Evolutionary conservation across 768 basidiomycete genomes (phyloP).

Genomic region (Amanita phalloides): DNA sequence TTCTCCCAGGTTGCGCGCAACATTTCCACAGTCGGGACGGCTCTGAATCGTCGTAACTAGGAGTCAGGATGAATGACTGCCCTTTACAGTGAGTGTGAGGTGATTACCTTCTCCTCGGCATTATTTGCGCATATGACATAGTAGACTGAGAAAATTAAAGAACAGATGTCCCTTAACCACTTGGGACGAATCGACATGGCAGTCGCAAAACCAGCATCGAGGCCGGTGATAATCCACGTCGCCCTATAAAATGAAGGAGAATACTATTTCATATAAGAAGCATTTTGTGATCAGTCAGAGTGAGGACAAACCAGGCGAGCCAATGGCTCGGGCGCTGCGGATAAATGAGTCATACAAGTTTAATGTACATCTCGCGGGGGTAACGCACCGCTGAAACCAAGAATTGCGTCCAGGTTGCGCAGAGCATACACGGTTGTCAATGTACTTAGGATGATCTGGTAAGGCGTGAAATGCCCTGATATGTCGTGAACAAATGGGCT

Average conservation of each 20-base stretch:
- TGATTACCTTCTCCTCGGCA: slow-evolving; percentile 84
- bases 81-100: background rate
- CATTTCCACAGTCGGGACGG: slow-evolving; percentile 94
- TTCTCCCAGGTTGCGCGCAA: slow-evolving; percentile 96
- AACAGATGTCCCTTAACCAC: slow-evolving; percentile 84
- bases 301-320: slow-evolving; percentile 61
- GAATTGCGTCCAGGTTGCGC: slow-evolving; percentile 74
- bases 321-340: slow-evolving; percentile 82
- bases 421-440: slow-evolving; percentile 77
- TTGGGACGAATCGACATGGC: slow-evolving; percentile 89
- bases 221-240: slow-evolving; percentile 86
- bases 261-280: slow-evolving; percentile 39
- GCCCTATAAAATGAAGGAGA: slow-evolving; percentile 91
- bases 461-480: slow-evolving; percentile 83
- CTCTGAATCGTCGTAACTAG: slow-evolving; percentile 72
- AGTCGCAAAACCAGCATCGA: slow-evolving; percentile 97
- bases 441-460: slow-evolving; percentile 85
- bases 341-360: slow-evolving; percentile 2
- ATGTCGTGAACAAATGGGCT: slow-evolving; percentile 4
- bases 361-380: background rate
- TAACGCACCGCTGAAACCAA: slow-evolving; percentile 68
- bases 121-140: slow-evolving; percentile 83
- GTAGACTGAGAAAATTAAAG: slow-evolving; percentile 78
- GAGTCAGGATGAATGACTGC: background rate
- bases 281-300: background rate